Percentiles rank a stretch among this genome's conserved stretches.
Conservation (phyloP, 192 early-diverging fungal species). For the Backusella mclennaniae region DNA sequence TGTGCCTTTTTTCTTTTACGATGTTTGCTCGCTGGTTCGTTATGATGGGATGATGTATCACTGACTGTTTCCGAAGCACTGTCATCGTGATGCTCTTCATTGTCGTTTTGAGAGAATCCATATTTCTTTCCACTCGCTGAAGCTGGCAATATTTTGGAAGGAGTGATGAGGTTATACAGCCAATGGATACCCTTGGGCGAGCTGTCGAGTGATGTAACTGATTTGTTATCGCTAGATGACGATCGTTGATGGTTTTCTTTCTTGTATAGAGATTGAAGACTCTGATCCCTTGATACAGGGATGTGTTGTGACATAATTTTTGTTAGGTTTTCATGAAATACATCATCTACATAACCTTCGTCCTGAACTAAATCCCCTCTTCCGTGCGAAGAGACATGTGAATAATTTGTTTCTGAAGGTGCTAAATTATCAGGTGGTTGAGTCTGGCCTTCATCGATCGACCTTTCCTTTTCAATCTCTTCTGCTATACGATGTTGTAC, state of each 20-base stretch:
- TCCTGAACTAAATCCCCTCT: slow-evolving; percentile 18
- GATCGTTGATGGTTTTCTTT: neutral
- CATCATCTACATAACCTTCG: slow-evolving; percentile 2
- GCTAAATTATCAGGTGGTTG: neutral
- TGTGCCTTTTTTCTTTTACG: slow-evolving; percentile 30
- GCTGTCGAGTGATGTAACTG: neutral
- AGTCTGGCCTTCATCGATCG: neutral
- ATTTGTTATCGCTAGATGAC: neutral
- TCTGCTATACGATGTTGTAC: neutral
- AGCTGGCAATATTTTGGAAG: neutral
- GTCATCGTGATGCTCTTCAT: neutral
- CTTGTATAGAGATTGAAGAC: neutral
- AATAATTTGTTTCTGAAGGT: neutral
- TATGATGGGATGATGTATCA: neutral
- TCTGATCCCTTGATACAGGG: neutral
- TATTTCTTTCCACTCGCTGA: neutral
- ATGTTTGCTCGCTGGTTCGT: neutral
- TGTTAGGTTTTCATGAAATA: slow-evolving; percentile 10
- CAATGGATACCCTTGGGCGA: neutral
- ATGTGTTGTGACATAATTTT: slow-evolving; percentile 13
- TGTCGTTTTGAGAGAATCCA: slow-evolving; percentile 9
- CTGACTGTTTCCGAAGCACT: neutral
- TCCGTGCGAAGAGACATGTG: slow-evolving; percentile 4
- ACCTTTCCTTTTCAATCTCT: neutral
- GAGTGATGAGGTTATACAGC: neutral